These are phyloP conservation scores for Petunia secreta DNA, from an alignment of 257 asterid genomes.

Conservation along the genomic window DNA sequence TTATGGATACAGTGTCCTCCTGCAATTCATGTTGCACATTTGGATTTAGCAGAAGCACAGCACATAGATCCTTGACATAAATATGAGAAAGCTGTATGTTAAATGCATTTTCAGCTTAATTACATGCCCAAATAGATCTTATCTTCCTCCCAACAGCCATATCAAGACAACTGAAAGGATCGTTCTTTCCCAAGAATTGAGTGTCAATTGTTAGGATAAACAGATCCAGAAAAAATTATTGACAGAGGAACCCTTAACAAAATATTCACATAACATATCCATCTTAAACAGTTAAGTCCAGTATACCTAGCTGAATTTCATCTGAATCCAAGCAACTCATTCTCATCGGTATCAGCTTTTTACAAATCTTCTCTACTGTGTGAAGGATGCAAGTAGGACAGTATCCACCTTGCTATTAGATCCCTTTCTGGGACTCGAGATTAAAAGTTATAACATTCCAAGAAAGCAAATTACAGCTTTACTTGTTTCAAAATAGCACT, in stretches of 20 bases:
- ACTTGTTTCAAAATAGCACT: constrained; percentile 18
- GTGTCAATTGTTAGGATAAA: neutral
- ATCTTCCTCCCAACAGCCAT: constrained; percentile 3
- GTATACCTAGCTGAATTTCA: neutral
- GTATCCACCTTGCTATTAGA: neutral
- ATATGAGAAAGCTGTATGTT: neutral
- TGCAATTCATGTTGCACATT: constrained; percentile 40
- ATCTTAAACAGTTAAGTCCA: neutral
- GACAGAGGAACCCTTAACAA: neutral
- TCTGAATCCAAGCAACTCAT: neutral
- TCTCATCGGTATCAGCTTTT: neutral
- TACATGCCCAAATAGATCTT: neutral
- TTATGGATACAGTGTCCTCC: constrained; percentile 95
- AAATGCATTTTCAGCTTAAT: neutral
- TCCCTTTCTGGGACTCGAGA: neutral
- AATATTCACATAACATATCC: neutral
- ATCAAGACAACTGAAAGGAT: neutral
- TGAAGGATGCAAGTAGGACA: neutral
- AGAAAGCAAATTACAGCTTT: neutral
- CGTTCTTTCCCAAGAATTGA: neutral
- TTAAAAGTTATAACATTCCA: neutral
- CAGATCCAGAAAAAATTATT: neutral
- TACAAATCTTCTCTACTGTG: neutral
- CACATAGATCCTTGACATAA: neutral
- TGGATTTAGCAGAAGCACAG: constrained; percentile 24